Conservation (phyloP, 345 rosid genomes). For the Salix suchowensis region DNA sequence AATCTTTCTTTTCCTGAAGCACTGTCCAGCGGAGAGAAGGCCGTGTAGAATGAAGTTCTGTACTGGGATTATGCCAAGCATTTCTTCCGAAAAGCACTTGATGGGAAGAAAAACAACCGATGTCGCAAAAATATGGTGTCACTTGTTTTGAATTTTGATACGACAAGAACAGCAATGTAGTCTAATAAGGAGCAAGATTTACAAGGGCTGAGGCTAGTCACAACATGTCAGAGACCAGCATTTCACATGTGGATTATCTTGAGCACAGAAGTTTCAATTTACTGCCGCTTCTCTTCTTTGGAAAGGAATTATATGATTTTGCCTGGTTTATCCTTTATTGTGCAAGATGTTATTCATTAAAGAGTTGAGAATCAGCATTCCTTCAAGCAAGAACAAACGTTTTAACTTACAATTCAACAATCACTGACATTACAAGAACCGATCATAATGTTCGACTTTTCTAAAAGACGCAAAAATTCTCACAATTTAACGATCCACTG, state of each 20-base stretch:
- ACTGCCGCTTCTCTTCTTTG: background rate
- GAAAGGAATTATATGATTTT: background rate
- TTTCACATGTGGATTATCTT: background rate
- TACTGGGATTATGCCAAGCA: conserved; percentile 12
- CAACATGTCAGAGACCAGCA: background rate
- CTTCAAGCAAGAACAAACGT: background rate
- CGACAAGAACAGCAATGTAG: background rate
- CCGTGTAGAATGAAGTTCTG: conserved; percentile 12
- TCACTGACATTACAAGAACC: background rate
- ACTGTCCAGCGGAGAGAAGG: conserved; percentile 13
- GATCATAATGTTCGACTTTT: background rate
- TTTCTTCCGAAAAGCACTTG: conserved; percentile 15
- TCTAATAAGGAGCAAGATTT: background rate
- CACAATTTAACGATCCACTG: background rate
- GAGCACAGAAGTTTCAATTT: background rate
- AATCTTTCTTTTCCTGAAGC: conserved; percentile 21
- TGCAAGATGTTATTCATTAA: background rate
- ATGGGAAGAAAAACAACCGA: conserved; percentile 9
- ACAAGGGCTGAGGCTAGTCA: background rate
- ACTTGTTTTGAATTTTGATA: background rate
- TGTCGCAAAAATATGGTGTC: background rate
- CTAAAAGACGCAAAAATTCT: background rate
- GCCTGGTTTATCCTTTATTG: background rate
- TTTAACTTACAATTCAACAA: background rate
- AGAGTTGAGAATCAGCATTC: background rate